Conservation (phyloP, 1,284 basidiomycete genomes). For the Vanrija sp. region DNA sequence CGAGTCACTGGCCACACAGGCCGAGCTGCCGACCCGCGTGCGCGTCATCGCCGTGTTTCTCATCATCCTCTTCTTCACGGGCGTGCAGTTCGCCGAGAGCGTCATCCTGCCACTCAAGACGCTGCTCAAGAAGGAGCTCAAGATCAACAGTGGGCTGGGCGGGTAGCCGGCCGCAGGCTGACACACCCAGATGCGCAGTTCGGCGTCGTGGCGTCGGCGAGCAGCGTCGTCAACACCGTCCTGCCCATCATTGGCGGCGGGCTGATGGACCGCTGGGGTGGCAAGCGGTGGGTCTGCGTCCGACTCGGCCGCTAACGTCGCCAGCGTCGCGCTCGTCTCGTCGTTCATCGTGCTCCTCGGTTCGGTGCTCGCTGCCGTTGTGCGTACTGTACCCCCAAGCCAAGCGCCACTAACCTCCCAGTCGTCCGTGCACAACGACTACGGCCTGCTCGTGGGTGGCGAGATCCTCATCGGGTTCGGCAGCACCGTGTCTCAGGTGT, state of each 20-base stretch:
- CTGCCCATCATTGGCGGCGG: slow-evolving; percentile 51
- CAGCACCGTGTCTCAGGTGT: slow-evolving; percentile 17
- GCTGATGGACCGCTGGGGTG: slow-evolving; percentile 49
- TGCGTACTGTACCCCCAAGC: no score
- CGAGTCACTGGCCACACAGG: no score
- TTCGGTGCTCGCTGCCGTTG: no score
- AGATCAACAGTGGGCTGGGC: slow-evolving; percentile 38
- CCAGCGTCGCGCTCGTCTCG: neutral
- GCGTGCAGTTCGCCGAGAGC: slow-evolving; percentile 24
- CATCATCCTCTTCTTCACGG: slow-evolving; percentile 37
- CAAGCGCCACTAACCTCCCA: no score
- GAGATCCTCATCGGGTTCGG: slow-evolving; percentile 38
- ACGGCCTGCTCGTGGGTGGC: slow-evolving; percentile 31
- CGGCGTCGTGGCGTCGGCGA: slow-evolving; percentile 44
- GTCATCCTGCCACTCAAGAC: slow-evolving; percentile 43
- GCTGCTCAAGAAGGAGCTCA: slow-evolving; percentile 37
- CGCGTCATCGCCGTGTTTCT: slow-evolving; percentile 24
- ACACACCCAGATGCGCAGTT: slow-evolving; percentile 42
- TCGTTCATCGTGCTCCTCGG: neutral
- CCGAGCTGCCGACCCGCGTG: no score
- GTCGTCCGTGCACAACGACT: slow-evolving; percentile 22
- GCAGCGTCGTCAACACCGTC: slow-evolving; percentile 46
- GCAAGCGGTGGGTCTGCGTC: slow-evolving; percentile 22
- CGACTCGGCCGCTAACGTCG: neutral
- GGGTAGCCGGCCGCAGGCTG: neutral